phyloP scores from a whole-genome alignment of 2,329 filamentous ascomycete species.

The Penicillium freii region DNA sequence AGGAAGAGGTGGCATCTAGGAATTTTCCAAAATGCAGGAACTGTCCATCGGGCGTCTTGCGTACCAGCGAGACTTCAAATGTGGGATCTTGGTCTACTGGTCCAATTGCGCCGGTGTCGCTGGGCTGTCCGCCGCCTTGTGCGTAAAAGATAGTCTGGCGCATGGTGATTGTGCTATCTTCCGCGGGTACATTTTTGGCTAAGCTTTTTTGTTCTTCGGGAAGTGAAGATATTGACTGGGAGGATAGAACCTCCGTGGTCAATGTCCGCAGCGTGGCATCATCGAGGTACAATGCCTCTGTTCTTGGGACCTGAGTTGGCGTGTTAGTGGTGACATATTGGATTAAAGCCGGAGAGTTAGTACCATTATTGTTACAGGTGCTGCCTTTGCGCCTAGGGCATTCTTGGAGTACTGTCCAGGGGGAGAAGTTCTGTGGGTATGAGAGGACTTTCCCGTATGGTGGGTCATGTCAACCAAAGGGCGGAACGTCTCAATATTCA shows the following conservation, averaged over 20 bases:
- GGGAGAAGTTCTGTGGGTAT: neutral
- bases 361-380: neutral
- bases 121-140: constrained; percentile 30
- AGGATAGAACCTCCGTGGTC: constrained; percentile 23
- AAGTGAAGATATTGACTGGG: constrained; percentile 20
- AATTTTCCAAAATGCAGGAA: constrained; percentile 30
- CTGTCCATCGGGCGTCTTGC: constrained; percentile 24
- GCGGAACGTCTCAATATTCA: neutral
- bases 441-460: neutral
- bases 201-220: constrained; percentile 21
- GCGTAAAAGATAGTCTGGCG: constrained; percentile 31
- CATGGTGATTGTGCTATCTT: constrained; percentile 23
- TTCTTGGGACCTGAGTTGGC: constrained; percentile 8
- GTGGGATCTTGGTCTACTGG: constrained; percentile 6
- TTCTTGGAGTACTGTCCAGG: neutral
- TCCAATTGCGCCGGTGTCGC: constrained; percentile 27
- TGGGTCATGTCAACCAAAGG: constrained; percentile 3
- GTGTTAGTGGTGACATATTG: neutral
- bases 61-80: constrained; percentile 28
- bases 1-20: neutral
- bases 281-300: constrained; percentile 29
- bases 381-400: neutral
- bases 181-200: constrained; percentile 17
- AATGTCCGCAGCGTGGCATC: constrained; percentile 23
- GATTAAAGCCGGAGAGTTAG: neutral